phyloP scores from a whole-genome alignment of 75 land plant species.

The Cupressus sempervirens region DNA sequence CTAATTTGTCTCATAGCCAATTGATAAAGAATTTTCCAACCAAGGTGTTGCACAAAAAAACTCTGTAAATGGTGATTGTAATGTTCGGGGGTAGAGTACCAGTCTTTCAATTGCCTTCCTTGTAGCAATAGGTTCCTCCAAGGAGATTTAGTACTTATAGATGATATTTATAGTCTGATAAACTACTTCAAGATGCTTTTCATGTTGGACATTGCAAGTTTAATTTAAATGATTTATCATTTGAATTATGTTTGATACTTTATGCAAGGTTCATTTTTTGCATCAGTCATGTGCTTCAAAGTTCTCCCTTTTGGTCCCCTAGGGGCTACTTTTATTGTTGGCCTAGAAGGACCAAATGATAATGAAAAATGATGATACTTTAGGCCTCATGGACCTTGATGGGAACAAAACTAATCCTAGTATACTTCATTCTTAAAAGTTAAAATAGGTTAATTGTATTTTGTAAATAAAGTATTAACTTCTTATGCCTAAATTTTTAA shows the following conservation, averaged over 20 bases:
- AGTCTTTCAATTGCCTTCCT: too few species aligned
- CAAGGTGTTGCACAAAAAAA: too few species aligned
- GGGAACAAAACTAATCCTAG: conserved; percentile 54
- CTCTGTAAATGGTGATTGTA: too few species aligned
- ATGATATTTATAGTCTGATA: conserved; percentile 56
- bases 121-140: too few species aligned
- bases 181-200: not conserved
- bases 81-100: too few species aligned
- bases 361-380: conserved; percentile 65
- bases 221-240: not conserved
- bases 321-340: conserved; percentile 38
- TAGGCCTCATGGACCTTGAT: conserved; percentile 77
- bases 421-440: conserved; percentile 19
- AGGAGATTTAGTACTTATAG: too few species aligned
- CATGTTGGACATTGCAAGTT: not conserved
- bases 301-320: conserved; percentile 82
- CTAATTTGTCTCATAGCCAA: too few species aligned
- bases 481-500: not conserved
- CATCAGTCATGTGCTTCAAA: conserved; percentile 99
- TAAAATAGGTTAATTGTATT: not conserved
- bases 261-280: conserved; percentile 95
- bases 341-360: conserved; percentile 27
- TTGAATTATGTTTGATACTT: not conserved
- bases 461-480: not conserved
- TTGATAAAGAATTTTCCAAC: too few species aligned